These are phyloP conservation scores for Boletellus ananas DNA, from an alignment of 768 basidiomycete species.

Conservation along the genomic window DNA sequence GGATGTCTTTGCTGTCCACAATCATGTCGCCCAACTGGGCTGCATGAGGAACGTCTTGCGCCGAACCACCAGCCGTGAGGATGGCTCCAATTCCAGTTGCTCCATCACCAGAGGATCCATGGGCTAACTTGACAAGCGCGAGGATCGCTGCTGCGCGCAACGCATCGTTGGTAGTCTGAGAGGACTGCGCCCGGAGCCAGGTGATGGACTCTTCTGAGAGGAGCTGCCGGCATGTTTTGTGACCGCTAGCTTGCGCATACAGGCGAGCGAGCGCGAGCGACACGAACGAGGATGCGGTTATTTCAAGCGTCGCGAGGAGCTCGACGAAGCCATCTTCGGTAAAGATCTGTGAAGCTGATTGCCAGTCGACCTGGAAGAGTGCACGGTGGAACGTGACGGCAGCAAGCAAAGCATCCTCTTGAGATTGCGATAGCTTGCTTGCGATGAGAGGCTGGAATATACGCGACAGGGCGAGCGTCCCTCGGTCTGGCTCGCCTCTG, in stretches of 20 bases:
- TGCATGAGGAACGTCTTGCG: slow-evolving; percentile 40
- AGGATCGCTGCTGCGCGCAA: slow-evolving; percentile 64
- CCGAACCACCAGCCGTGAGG: slow-evolving; percentile 3
- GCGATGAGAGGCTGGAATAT: slow-evolving; percentile 50
- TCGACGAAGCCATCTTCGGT: slow-evolving; percentile 59
- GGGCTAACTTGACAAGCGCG: slow-evolving; percentile 74
- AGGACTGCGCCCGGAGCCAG: slow-evolving; percentile 67
- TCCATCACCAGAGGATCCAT: slow-evolving; percentile 49
- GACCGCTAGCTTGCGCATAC: slow-evolving; percentile 70
- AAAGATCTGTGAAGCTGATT: slow-evolving; percentile 63
- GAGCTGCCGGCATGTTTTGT: slow-evolving; percentile 64
- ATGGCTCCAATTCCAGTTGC: slow-evolving; percentile 14
- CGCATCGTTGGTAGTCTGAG: slow-evolving; percentile 40
- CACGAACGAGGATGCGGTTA: slow-evolving; percentile 48
- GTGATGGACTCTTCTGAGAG: slow-evolving; percentile 52
- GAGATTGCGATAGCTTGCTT: slow-evolving; percentile 50
- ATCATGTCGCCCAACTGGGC: slow-evolving; percentile 56
- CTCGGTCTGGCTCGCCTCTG: slow-evolving; percentile 40
- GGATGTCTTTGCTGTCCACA: slow-evolving; percentile 34
- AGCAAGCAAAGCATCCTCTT: slow-evolving; percentile 48
- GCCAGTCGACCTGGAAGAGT: slow-evolving; percentile 79
- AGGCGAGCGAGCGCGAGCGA: slow-evolving; percentile 66
- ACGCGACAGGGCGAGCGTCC: slow-evolving; percentile 46
- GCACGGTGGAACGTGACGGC: slow-evolving; percentile 70
- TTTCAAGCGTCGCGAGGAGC: slow-evolving; percentile 60